Percentiles rank a stretch among this genome's conserved stretches.
phyloP scores from a whole-genome alignment of 2,329 filamentous ascomycete genomes.

The Fusarium nodosum region DNA sequence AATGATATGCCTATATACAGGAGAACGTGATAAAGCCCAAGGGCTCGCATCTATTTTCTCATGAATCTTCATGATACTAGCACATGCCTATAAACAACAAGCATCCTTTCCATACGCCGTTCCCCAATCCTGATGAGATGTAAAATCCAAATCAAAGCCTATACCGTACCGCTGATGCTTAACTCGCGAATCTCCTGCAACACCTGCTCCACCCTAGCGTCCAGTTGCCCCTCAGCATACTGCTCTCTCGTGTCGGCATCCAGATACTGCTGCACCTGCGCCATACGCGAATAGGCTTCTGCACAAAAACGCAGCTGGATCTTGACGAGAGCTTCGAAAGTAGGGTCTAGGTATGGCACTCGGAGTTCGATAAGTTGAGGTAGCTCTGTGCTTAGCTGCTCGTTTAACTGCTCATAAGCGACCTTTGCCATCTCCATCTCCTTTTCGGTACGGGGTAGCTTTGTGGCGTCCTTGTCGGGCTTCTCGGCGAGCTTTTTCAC shows the following conservation, averaged over 20 bases:
- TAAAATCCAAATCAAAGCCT: constrained; percentile 38
- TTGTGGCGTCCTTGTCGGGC: constrained; percentile 97
- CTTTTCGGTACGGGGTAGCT: constrained; percentile 95
- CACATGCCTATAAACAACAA: constrained; percentile 49
- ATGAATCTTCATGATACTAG: constrained; percentile 40
- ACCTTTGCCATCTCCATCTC: constrained; percentile 94
- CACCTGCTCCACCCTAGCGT: constrained; percentile 93
- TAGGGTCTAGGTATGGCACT: constrained; percentile 96
- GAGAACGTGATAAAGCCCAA: constrained; percentile 5
- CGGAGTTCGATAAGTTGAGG: constrained; percentile 97
- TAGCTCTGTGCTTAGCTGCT: constrained; percentile 92
- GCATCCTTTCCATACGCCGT: constrained; percentile 49
- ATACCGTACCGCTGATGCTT: constrained; percentile 85
- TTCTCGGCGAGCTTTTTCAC: constrained; percentile 98
- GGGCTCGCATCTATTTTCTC: constrained; percentile 47
- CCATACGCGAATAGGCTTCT: constrained; percentile 97
- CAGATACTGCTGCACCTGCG: constrained; percentile 98
- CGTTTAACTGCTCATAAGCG: constrained; percentile 96
- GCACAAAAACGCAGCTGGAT: constrained; percentile 98
- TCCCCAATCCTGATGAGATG: constrained; percentile 36
- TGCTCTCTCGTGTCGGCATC: constrained; percentile 96
- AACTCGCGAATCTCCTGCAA: constrained; percentile 96
- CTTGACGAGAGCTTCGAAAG: constrained; percentile 97
- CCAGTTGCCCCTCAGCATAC: constrained; percentile 93
- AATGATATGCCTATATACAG: constrained; percentile 3